phyloP scores from a whole-genome alignment of 1,284 basidiomycete genomes.

The Pulveroboletus sp. region DNA sequence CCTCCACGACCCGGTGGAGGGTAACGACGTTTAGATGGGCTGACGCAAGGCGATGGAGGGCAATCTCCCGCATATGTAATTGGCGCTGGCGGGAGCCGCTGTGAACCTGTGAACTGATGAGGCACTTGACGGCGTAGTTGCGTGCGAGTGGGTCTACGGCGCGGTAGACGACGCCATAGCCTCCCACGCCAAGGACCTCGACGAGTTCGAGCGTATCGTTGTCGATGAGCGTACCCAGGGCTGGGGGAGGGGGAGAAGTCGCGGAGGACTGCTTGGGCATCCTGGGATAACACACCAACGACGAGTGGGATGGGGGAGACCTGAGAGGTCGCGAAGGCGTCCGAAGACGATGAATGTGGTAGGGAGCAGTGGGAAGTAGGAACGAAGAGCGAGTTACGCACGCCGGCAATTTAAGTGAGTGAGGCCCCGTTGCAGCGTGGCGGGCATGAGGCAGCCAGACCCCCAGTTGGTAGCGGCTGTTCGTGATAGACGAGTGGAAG shows the following conservation, averaged over 20 bases:
- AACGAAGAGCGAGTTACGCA: constrained; percentile 35
- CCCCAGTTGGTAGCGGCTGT: constrained; percentile 34
- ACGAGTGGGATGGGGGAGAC: constrained; percentile 23
- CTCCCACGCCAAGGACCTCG: constrained; percentile 89
- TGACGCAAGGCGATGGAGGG: constrained; percentile 86
- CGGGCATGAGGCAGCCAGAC: constrained; percentile 55
- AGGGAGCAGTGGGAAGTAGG: constrained; percentile 27
- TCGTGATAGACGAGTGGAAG: constrained; percentile 37
- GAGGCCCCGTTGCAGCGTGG: constrained; percentile 54
- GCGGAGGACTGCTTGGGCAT: constrained; percentile 51
- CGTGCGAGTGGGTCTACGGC: constrained; percentile 64
- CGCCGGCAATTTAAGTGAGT: constrained; percentile 48
- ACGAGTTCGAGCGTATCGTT: constrained; percentile 83
- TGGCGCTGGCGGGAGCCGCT: constrained; percentile 61
- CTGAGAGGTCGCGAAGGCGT: constrained; percentile 29
- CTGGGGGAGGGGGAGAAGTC: constrained; percentile 58
- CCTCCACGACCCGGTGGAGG: constrained; percentile 86
- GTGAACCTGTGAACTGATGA: constrained; percentile 60
- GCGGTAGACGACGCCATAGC: constrained; percentile 95
- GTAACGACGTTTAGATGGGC: constrained; percentile 87
- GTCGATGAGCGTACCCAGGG: constrained; percentile 79
- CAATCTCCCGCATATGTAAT: constrained; percentile 77
- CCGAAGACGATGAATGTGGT: constrained; percentile 28
- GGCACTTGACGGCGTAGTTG: constrained; percentile 91
- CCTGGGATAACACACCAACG: constrained; percentile 23